phyloP scores from a whole-genome alignment of 306 rosid species.

The Albizia julibrissin region DNA sequence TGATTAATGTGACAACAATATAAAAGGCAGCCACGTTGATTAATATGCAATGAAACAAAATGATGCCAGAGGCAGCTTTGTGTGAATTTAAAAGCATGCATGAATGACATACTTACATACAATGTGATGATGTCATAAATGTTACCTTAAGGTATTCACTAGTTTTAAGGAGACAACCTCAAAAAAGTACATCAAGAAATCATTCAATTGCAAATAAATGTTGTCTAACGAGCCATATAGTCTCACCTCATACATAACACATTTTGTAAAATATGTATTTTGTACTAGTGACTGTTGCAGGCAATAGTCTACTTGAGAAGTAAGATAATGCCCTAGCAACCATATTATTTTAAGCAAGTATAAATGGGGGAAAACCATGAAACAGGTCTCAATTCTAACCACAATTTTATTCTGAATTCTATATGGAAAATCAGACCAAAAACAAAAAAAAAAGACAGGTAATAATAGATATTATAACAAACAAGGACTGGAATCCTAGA shows the following conservation, averaged over 20 bases:
- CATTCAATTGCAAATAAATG: conserved; percentile 17
- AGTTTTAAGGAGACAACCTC: conserved; percentile 24
- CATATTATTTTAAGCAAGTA: background rate
- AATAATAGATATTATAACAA: background rate
- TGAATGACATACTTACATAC: conserved; percentile 4
- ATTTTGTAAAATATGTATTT: too few species aligned
- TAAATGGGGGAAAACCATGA: background rate
- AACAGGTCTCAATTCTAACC: background rate
- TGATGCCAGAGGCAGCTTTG: conserved; percentile 6
- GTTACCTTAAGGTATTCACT: conserved; percentile 16
- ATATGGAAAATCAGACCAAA: background rate
- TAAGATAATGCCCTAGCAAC: background rate
- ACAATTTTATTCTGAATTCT: background rate
- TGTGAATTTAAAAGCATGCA: conserved; percentile 10
- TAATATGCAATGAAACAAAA: conserved; percentile 2
- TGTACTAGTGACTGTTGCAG: too few species aligned
- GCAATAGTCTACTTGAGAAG: background rate
- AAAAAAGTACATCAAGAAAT: conserved; percentile 13
- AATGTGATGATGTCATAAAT: conserved; percentile 21
- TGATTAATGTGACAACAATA: too few species aligned
- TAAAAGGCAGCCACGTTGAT: too few species aligned
- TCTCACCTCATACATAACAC: conserved; percentile 83
- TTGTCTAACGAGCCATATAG: conserved; percentile 18
- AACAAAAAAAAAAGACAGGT: too few species aligned
- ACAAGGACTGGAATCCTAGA: background rate